Conservation (phyloP, 2,329 filamentous ascomycete genomes). For the Aureobasidium leucospermi region DNA sequence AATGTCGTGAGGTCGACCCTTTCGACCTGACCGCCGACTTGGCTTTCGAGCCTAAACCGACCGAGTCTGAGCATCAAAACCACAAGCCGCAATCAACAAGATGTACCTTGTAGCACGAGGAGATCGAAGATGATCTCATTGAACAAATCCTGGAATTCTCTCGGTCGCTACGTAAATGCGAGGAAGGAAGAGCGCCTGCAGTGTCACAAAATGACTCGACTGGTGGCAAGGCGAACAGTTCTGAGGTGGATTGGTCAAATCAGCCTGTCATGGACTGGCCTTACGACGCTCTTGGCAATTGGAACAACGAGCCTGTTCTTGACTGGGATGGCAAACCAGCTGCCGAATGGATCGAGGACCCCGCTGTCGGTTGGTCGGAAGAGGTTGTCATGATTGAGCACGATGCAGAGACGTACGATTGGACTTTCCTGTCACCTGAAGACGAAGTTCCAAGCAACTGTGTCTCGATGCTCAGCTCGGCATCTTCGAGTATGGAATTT, state of each 20-base stretch:
- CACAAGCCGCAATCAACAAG: background rate
- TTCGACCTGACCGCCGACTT: background rate
- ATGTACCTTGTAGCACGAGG: background rate
- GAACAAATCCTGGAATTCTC: background rate
- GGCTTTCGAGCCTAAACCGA: background rate
- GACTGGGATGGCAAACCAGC: background rate
- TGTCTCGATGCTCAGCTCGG: background rate
- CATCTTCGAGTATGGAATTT: background rate
- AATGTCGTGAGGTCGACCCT: background rate
- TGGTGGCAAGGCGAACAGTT: background rate
- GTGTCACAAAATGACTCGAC: background rate
- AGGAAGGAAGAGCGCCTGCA: background rate
- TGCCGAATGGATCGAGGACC: background rate
- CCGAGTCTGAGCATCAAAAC: background rate
- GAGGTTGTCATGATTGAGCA: slow-evolving; percentile 1
- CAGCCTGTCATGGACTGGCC: background rate
- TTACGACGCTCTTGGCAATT: background rate
- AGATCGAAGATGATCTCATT: background rate
- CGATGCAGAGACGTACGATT: background rate
- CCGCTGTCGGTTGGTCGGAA: background rate
- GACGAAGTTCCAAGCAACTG: background rate
- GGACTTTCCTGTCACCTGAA: background rate
- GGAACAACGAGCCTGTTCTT: background rate
- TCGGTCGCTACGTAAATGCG: background rate
- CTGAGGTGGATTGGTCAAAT: background rate